phyloP scores from a whole-genome alignment of 371 early-diverging fungal species.

The Scutellospora calospora region DNA sequence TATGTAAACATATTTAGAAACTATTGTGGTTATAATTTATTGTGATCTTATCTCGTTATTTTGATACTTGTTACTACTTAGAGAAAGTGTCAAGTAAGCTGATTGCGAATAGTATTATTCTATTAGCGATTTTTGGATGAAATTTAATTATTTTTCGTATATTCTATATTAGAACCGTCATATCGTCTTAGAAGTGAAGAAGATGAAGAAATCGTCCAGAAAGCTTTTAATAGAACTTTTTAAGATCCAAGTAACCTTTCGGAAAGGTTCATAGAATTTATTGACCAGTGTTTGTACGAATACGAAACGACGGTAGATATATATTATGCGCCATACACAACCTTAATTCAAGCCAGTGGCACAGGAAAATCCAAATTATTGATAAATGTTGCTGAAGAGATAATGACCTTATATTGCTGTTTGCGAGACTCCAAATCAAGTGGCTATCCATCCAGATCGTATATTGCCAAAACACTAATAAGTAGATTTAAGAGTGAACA shows the following conservation, averaged over 20 bases:
- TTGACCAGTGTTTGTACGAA: neutral
- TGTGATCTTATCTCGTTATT: too few species aligned
- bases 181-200: too few species aligned
- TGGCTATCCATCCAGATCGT: conserved; percentile 22
- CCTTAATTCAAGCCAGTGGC: conserved; percentile 17
- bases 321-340: conserved; percentile 34
- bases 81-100: too few species aligned
- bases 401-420: neutral
- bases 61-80: too few species aligned
- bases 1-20: too few species aligned
- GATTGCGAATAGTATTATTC: too few species aligned
- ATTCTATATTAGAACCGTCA: too few species aligned
- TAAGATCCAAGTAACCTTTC: conserved; percentile 26
- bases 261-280: conserved; percentile 7
- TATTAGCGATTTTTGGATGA: too few species aligned
- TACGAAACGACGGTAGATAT: neutral
- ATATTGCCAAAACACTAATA: conserved; percentile 21
- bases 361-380: conserved; percentile 38
- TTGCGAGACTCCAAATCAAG: conserved; percentile 6
- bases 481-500: neutral
- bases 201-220: too few species aligned
- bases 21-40: too few species aligned
- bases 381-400: conserved; percentile 6
- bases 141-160: too few species aligned
- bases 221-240: conserved; percentile 24